A percentile compares a stretch with the other conserved stretches of the same genome.
phyloP scores from a whole-genome alignment of 306 rosid genomes.

The Acacia confusa region DNA sequence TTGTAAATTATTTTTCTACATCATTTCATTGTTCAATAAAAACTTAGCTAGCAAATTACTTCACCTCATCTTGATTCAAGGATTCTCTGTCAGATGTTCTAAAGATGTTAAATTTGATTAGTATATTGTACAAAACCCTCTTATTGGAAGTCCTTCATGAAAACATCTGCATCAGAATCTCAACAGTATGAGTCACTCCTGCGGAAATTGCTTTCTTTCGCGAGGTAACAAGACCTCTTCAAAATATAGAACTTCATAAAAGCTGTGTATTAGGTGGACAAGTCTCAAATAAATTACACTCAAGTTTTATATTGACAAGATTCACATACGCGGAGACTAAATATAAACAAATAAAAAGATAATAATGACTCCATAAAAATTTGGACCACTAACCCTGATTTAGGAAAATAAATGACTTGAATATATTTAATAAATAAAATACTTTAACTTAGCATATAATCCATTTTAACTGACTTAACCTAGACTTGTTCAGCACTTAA shows the following conservation, averaged over 20 bases:
- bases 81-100: background rate
- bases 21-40: slow-evolving; percentile 52
- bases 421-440: no score
- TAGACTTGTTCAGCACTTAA: no score
- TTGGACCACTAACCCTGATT: no score
- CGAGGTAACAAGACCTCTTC: no score
- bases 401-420: no score
- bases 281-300: background rate
- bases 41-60: background rate
- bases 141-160: background rate
- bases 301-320: background rate
- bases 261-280: background rate
- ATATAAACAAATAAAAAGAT: no score
- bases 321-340: no score
- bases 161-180: background rate
- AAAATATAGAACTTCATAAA: background rate
- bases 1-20: slow-evolving; percentile 54
- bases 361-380: no score
- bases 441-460: no score
- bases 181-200: background rate
- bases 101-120: background rate
- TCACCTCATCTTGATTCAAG: background rate
- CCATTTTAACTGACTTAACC: no score
- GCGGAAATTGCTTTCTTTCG: background rate
- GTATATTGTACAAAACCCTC: background rate